phyloP scores from a whole-genome alignment of 345 rosid genomes.

The Eucalyptus caleyi region DNA sequence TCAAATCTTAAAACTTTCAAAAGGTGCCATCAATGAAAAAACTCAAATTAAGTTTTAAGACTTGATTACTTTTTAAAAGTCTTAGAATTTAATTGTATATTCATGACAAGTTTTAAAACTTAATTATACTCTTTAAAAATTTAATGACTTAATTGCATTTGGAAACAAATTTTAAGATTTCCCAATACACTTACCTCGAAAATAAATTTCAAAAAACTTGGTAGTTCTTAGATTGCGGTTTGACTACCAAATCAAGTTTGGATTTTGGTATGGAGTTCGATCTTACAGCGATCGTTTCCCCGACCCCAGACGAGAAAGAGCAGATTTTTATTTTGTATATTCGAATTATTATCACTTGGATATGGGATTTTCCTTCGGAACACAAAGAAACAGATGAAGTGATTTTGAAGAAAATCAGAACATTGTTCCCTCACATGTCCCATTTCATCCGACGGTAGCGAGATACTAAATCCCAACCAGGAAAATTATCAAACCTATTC shows the following conservation, averaged over 20 bases:
- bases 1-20: too few relatives aligned
- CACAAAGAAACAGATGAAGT: background rate
- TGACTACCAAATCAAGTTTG: background rate
- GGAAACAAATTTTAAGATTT: too few relatives aligned
- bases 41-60: too few relatives aligned
- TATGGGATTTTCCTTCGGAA: background rate
- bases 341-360: background rate
- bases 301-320: background rate
- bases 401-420: background rate
- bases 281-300: too few relatives aligned
- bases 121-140: too few relatives aligned
- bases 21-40: rapidly evolving
- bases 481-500: background rate
- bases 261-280: background rate
- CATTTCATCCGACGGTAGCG: background rate
- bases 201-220: background rate
- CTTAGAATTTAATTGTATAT: too few relatives aligned
- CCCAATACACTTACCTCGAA: too few relatives aligned
- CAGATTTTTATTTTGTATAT: background rate
- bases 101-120: too few relatives aligned
- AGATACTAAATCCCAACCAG: background rate
- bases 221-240: background rate
- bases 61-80: too few relatives aligned
- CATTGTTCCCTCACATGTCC: background rate
- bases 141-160: too few relatives aligned